Conservation (phyloP, 306 rosid genomes). For the Prosopis cineraria region DNA sequence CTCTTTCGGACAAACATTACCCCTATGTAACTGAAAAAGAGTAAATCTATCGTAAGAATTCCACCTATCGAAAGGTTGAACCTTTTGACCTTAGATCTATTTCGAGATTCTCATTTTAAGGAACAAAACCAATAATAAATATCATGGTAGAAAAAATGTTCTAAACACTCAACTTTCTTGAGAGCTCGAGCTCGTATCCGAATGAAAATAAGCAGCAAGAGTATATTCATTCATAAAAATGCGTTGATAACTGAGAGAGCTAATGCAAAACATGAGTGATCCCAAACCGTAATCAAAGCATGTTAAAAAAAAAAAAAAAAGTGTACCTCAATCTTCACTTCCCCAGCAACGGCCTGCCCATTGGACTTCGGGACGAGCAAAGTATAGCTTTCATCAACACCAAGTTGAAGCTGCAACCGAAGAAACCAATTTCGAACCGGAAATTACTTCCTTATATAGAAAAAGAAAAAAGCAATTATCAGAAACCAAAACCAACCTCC, state of each 20-base stretch:
- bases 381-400: slow-evolving; percentile 88
- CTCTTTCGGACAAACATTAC: background rate
- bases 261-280: background rate
- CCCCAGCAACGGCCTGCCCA: slow-evolving; percentile 53
- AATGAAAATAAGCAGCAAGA: background rate
- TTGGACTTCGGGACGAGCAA: slow-evolving; percentile 58
- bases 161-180: background rate
- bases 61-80: background rate
- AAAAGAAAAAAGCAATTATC: background rate
- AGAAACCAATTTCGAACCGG: slow-evolving; percentile 10
- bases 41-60: background rate
- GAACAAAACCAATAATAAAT: background rate
- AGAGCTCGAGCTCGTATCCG: background rate
- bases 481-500: slow-evolving; percentile 45
- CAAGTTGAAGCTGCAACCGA: slow-evolving; percentile 79
- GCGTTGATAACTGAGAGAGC: slow-evolving; percentile 2
- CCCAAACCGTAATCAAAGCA: background rate
- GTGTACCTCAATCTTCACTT: slow-evolving; percentile 71
- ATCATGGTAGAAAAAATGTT: background rate
- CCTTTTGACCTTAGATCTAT: background rate
- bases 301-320: background rate
- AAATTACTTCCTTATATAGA: slow-evolving; percentile 3
- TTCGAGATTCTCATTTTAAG: background rate
- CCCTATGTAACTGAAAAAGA: background rate
- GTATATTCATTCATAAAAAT: background rate